Percentiles rank a stretch among this genome's conserved stretches.
These are phyloP conservation scores for Stachybotrys elegans DNA, from an alignment of 2,329 filamentous ascomycete genomes.

Conservation along the genomic window DNA sequence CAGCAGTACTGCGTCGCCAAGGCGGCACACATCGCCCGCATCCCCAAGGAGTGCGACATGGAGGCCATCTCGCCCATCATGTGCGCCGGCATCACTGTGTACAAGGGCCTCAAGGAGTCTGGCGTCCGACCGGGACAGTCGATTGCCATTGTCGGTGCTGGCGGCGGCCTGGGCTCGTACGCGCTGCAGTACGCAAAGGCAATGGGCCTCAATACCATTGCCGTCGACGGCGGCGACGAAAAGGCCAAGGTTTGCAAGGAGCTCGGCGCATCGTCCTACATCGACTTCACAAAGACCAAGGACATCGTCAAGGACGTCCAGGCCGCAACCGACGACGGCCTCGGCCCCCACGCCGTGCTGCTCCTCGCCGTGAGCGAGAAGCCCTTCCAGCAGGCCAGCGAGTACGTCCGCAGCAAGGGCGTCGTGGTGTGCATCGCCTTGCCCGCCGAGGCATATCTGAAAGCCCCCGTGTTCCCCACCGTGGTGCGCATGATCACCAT, in stretches of 20 bases:
- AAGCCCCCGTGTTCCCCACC: slow-evolving; percentile 78
- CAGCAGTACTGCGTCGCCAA: slow-evolving; percentile 85
- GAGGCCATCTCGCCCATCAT: slow-evolving; percentile 73
- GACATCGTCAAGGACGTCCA: slow-evolving; percentile 78
- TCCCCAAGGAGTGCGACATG: slow-evolving; percentile 67
- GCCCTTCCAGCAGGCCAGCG: slow-evolving; percentile 86
- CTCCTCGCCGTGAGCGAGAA: slow-evolving; percentile 79
- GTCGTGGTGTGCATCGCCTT: slow-evolving; percentile 80
- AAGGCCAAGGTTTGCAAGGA: slow-evolving; percentile 65
- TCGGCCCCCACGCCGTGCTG: slow-evolving; percentile 79
- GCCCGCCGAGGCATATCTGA: slow-evolving; percentile 73
- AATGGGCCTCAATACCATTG: slow-evolving; percentile 74
- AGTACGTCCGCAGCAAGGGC: slow-evolving; percentile 75
- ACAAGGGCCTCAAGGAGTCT: slow-evolving; percentile 80
- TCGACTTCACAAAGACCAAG: slow-evolving; percentile 71
- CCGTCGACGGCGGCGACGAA: slow-evolving; percentile 76
- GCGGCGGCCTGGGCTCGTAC: slow-evolving; percentile 70
- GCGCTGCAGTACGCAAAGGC: slow-evolving; percentile 82
- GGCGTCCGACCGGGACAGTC: slow-evolving; percentile 65
- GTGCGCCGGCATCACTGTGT: slow-evolving; percentile 80
- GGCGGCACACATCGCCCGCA: slow-evolving; percentile 71
- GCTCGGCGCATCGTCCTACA: slow-evolving; percentile 65
- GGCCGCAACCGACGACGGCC: slow-evolving; percentile 66
- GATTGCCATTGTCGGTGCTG: slow-evolving; percentile 76
- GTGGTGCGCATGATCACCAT: slow-evolving; percentile 84